Conservation (phyloP, 1,139 yeast genomes). For the Protomyces inundatus region DNA sequence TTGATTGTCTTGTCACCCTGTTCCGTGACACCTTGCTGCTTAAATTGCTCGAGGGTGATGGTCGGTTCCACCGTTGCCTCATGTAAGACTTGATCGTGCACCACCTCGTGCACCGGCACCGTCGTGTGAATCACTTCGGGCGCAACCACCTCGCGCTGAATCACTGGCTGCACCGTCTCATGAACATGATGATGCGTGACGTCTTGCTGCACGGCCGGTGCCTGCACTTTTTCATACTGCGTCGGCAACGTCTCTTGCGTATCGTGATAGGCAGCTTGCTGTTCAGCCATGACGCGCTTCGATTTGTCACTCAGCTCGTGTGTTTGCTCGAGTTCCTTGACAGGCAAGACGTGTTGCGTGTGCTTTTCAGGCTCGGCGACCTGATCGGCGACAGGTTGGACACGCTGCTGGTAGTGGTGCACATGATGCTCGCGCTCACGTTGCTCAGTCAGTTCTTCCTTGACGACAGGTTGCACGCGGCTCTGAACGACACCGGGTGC, state of each 20-base stretch:
- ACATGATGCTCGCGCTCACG: not conserved
- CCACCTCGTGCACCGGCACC: not conserved
- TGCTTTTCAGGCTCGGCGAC: not conserved
- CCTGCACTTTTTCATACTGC: not conserved
- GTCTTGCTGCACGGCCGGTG: not conserved
- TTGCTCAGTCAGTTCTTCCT: not conserved
- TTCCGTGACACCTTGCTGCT: not conserved
- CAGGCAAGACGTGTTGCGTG: not conserved
- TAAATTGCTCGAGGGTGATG: not conserved
- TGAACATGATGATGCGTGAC: slow-evolving; percentile 1
- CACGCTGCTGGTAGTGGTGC: slow-evolving; percentile 1
- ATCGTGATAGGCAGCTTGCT: not conserved
- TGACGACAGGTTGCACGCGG: not conserved
- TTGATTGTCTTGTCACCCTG: not conserved
- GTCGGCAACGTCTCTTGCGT: not conserved
- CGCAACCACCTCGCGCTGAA: not conserved
- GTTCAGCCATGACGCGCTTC: not conserved
- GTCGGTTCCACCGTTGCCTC: not conserved
- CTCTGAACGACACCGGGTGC: not conserved
- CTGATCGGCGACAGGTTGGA: not conserved
- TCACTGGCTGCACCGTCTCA: slow-evolving; percentile 1
- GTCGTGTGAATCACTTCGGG: not conserved
- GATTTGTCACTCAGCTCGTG: not conserved
- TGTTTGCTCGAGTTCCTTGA: not conserved
- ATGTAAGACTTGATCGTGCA: not conserved